Evolutionary conservation across 768 basidiomycete genomes (phyloP).

Genomic region (Bullera alba): DNA sequence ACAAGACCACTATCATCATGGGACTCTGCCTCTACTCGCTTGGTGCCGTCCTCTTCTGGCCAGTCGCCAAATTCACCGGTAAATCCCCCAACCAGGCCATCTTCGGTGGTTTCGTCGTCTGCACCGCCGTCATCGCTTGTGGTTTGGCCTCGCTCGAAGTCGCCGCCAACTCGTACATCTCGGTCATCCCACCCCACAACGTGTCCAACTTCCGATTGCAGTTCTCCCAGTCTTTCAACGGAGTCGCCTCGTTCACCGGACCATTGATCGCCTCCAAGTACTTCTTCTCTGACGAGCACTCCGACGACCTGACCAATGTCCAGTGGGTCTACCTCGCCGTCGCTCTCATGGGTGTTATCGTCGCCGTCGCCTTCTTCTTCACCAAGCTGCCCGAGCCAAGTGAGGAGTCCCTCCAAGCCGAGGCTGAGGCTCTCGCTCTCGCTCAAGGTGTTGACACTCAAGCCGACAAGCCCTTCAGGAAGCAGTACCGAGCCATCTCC

Average conservation of each 20-base stretch:
- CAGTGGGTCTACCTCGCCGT: constrained; percentile 49
- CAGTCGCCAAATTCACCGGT: constrained; percentile 56
- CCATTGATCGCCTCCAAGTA: constrained; percentile 68
- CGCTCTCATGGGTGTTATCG: constrained; percentile 53
- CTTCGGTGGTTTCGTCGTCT: constrained; percentile 67
- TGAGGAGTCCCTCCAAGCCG: constrained; percentile 56
- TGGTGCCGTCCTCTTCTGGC: constrained; percentile 75
- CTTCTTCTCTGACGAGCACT: constrained; percentile 65
- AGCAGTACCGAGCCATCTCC: constrained; percentile 63
- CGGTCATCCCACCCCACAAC: constrained; percentile 52
- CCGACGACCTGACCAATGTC: constrained; percentile 57
- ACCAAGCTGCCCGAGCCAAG: constrained; percentile 64
- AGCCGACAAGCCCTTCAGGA: constrained; percentile 55
- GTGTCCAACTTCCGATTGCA: constrained; percentile 69
- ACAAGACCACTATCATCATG: constrained; percentile 53
- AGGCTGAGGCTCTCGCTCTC: constrained; percentile 42
- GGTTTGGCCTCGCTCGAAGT: constrained; percentile 55
- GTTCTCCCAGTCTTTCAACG: constrained; percentile 74
- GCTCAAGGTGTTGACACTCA: constrained; percentile 44
- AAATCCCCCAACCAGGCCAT: constrained; percentile 47
- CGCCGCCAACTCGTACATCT: constrained; percentile 72
- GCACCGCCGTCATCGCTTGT: constrained; percentile 50
- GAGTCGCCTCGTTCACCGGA: constrained; percentile 61
- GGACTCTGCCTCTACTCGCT: constrained; percentile 38
- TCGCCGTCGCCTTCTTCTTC: constrained; percentile 65